Evolutionary conservation across 176 grass and related monocot genomes (phyloP).

Genomic region (Elymus sibiricus): DNA sequence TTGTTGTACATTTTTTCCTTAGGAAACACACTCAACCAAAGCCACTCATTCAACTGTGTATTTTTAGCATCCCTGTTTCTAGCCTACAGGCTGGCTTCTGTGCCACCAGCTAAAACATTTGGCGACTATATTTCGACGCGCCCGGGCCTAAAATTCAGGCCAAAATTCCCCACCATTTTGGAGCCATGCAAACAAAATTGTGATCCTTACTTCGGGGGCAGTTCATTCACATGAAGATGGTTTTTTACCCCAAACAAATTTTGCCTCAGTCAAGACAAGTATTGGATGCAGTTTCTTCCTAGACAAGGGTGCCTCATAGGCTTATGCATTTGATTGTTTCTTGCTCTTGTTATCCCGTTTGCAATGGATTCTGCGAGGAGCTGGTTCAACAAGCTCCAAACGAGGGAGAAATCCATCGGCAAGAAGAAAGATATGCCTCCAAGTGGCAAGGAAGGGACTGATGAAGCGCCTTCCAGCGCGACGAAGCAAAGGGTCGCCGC

Average conservation of each 20-base stretch:
- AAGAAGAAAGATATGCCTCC: slow-evolving; percentile 82
- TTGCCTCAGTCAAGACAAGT: not conserved
- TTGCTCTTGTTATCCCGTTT: not conserved
- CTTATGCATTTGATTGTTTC: slow-evolving; percentile 2
- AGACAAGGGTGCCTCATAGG: slow-evolving; percentile 7
- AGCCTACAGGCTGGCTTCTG: slow-evolving; percentile 5
- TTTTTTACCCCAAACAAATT: not conserved
- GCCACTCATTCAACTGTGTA: slow-evolving; percentile 25
- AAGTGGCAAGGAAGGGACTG: slow-evolving; percentile 55
- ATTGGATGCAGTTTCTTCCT: slow-evolving; percentile 9
- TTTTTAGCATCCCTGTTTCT: slow-evolving; percentile 33
- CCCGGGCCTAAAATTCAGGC: not conserved
- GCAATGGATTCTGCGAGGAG: slow-evolving; percentile 88
- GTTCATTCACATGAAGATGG: slow-evolving; percentile 4
- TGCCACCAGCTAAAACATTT: slow-evolving; percentile 36
- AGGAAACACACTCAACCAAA: slow-evolving; percentile 24
- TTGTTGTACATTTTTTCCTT: not conserved
- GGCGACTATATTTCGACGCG: slow-evolving; percentile 22
- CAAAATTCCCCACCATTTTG: slow-evolving; percentile 22
- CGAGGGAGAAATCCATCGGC: slow-evolving; percentile 66
- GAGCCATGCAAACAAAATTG: not conserved
- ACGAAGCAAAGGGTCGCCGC: slow-evolving; percentile 77
- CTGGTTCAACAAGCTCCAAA: slow-evolving; percentile 92
- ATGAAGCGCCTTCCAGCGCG: slow-evolving; percentile 73
- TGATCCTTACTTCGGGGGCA: not conserved